These are phyloP conservation scores for Fusarium burgessii DNA, from an alignment of 2,329 filamentous ascomycete genomes.

Conservation along the genomic window DNA sequence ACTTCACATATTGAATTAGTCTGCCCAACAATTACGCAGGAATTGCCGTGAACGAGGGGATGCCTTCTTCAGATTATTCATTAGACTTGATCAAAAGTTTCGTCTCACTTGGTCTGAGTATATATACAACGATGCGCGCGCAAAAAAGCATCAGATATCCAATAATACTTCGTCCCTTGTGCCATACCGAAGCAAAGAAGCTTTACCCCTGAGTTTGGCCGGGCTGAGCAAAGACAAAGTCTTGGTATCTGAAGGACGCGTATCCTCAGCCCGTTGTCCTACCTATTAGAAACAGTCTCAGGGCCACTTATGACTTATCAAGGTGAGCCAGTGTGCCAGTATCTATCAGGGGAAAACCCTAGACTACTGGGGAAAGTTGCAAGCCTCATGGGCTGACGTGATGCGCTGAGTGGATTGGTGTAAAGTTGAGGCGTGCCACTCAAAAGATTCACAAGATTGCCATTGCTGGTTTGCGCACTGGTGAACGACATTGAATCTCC, in stretches of 20 bases:
- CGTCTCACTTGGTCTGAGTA: background rate
- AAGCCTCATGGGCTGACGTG: slow-evolving; percentile 36
- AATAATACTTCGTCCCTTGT: slow-evolving; percentile 28
- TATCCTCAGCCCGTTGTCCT: slow-evolving; percentile 21
- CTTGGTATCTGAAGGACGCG: slow-evolving; percentile 31
- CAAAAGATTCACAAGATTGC: background rate
- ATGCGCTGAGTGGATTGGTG: slow-evolving; percentile 19
- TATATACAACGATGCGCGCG: background rate
- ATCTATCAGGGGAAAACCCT: slow-evolving; percentile 8
- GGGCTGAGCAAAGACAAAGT: slow-evolving; percentile 23
- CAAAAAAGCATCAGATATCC: slow-evolving; percentile 10
- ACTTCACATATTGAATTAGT: slow-evolving; percentile 21
- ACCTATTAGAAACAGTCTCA: slow-evolving; percentile 27
- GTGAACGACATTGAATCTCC: slow-evolving; percentile 4
- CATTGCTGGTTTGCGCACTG: slow-evolving; percentile 1
- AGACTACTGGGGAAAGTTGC: slow-evolving; percentile 7
- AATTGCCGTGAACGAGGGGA: slow-evolving; percentile 15
- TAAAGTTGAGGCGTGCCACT: slow-evolving; percentile 28
- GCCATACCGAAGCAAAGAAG: slow-evolving; percentile 19
- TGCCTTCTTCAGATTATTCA: slow-evolving; percentile 3
- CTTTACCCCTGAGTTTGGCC: slow-evolving; percentile 30
- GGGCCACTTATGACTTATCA: slow-evolving; percentile 1
- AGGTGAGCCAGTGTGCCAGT: slow-evolving; percentile 12
- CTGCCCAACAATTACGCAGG: slow-evolving; percentile 24
- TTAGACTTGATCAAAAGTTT: slow-evolving; percentile 8